Evolutionary conservation across 768 basidiomycete genomes (phyloP).

Genomic region (Pleurotus pulmonarius): DNA sequence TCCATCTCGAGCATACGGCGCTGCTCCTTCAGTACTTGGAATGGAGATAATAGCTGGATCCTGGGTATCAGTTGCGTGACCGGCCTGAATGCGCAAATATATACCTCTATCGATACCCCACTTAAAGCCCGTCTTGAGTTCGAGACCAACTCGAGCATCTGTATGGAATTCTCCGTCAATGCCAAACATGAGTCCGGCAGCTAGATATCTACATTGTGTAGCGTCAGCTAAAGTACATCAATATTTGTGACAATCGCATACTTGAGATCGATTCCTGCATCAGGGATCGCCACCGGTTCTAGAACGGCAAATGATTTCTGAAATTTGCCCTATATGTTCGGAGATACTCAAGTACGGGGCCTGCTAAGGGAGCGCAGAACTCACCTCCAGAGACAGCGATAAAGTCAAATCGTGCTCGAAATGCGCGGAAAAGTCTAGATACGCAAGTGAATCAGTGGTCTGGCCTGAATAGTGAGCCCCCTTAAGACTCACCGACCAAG

Average conservation of each 20-base stretch:
- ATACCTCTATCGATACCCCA: not conserved
- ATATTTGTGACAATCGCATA: not conserved
- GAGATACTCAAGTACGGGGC: not conserved
- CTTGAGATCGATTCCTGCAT: not conserved
- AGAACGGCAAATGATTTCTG: not conserved
- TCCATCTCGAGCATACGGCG: not conserved
- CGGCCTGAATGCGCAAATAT: no score
- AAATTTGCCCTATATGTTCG: not conserved
- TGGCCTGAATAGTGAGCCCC: not conserved
- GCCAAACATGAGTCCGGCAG: no score
- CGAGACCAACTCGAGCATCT: not conserved
- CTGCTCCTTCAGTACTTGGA: not conserved
- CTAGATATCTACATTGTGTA: no score
- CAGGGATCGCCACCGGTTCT: not conserved
- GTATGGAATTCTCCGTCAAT: not conserved
- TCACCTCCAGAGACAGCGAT: not conserved
- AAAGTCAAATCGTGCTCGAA: not conserved
- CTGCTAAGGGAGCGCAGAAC: no score
- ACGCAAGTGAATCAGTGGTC: not conserved
- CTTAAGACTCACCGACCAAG: not conserved
- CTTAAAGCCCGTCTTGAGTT: not conserved
- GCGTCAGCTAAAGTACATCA: no score
- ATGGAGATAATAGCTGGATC: not conserved
- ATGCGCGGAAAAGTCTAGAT: not conserved
- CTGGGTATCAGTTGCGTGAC: not conserved